Evolutionary conservation across 164 flowering plant genomes (phyloP).

Genomic region (Magnolia changhungtana): DNA sequence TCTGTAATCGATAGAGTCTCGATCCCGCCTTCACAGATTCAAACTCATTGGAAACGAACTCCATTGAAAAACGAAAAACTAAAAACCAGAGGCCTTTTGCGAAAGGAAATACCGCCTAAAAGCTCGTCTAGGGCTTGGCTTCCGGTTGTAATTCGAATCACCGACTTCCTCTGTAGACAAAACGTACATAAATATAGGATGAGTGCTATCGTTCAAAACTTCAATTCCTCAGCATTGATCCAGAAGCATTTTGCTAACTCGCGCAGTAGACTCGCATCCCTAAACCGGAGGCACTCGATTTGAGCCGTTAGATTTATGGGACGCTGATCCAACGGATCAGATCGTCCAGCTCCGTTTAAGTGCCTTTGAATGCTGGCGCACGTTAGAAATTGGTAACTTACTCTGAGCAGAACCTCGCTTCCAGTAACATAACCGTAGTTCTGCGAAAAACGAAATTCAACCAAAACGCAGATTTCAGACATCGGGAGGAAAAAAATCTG

Average conservation of each 20-base stretch:
- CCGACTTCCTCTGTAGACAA: constrained; percentile 64
- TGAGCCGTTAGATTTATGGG: not conserved
- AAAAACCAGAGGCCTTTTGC: constrained; percentile 1
- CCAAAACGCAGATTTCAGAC: not conserved
- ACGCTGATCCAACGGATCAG: not conserved
- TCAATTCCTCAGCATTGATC: not conserved
- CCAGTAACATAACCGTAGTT: constrained; percentile 96
- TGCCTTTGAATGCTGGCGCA: constrained; percentile 1
- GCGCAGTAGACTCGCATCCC: not conserved
- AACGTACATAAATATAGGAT: not conserved
- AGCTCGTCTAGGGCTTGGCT: constrained; percentile 96
- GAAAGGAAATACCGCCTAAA: constrained; percentile 63
- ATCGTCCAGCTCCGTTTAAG: constrained; percentile 1
- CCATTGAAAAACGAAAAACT: not conserved
- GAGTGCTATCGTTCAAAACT: no score
- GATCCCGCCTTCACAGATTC: constrained; percentile 66
- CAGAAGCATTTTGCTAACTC: not conserved
- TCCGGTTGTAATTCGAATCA: constrained; percentile 87
- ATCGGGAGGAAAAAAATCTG: not conserved
- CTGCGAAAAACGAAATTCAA: constrained; percentile 31
- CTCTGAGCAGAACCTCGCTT: constrained; percentile 88
- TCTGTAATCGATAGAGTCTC: constrained; percentile 88
- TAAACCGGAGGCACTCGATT: not conserved
- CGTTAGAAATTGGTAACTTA: constrained; percentile 31
- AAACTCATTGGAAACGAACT: not conserved